These are phyloP conservation scores for Fusarium lateritium DNA, from an alignment of 2,329 filamentous ascomycete species.

Conservation along the genomic window DNA sequence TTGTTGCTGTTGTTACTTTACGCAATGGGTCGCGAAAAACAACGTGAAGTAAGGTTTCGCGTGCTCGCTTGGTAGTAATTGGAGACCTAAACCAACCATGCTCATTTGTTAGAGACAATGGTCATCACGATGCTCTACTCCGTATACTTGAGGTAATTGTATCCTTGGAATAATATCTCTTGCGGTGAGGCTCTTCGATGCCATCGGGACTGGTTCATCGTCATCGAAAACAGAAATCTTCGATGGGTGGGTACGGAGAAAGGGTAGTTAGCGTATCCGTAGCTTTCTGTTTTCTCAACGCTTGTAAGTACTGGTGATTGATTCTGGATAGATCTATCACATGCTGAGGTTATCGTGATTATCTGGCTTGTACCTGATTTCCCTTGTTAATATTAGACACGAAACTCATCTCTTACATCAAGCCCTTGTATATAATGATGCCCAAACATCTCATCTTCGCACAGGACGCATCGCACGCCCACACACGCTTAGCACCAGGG, in stretches of 20 bases:
- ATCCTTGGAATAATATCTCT: conserved; percentile 7
- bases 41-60: conserved; percentile 7
- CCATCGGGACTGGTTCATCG: conserved; percentile 15
- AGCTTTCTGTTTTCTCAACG: conserved; percentile 4
- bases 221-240: conserved; percentile 28
- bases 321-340: background rate
- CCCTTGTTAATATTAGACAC: conserved; percentile 9
- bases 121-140: conserved; percentile 13
- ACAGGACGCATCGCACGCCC: conserved; percentile 31
- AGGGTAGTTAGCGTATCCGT: conserved; percentile 15
- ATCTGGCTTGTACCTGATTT: background rate
- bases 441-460: conserved; percentile 29
- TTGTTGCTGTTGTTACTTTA: conserved; percentile 11
- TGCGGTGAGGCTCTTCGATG: conserved; percentile 20
- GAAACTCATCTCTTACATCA: conserved; percentile 17
- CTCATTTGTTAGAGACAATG: background rate
- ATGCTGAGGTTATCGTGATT: background rate
- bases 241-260: conserved; percentile 8
- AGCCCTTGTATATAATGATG: conserved; percentile 17
- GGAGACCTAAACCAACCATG: conserved; percentile 17
- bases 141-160: conserved; percentile 19
- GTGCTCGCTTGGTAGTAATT: too few relatives aligned
- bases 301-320: background rate
- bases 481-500: conserved; percentile 15
- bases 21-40: conserved; percentile 9